These are phyloP conservation scores for Physcia stellaris DNA, from an alignment of 495 filamentous ascomycete genomes.

Conservation along the genomic window DNA sequence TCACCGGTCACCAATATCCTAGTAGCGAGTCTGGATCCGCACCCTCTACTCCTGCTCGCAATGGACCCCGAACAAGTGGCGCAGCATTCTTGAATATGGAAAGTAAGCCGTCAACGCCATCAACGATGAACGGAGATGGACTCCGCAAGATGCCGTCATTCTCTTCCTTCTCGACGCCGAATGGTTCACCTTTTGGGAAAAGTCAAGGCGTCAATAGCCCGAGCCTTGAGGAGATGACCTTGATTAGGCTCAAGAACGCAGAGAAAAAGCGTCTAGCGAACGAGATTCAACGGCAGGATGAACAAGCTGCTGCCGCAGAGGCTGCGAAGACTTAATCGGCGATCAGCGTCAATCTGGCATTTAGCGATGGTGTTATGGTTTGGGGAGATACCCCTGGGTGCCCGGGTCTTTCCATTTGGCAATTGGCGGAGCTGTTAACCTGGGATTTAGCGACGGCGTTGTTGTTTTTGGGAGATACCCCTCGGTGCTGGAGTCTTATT, in stretches of 20 bases:
- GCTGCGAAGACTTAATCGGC: no score
- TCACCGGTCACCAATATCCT: slow-evolving; percentile 13
- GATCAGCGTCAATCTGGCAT: no score
- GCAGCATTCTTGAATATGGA: slow-evolving; percentile 1
- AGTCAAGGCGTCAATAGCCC: slow-evolving; percentile 24
- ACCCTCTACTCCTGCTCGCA: slow-evolving; percentile 14
- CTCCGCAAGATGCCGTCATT: slow-evolving; percentile 33
- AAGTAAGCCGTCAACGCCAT: slow-evolving; percentile 4
- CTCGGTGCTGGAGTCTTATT: no score
- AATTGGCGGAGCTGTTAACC: no score
- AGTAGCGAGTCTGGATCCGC: slow-evolving; percentile 6
- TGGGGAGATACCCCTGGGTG: no score
- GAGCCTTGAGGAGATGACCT: slow-evolving; percentile 42
- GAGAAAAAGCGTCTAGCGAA: slow-evolving; percentile 45
- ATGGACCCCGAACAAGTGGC: no score
- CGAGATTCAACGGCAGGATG: slow-evolving; percentile 37
- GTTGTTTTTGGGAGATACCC: no score
- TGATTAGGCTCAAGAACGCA: slow-evolving; percentile 48
- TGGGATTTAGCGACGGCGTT: no score
- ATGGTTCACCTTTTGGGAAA: slow-evolving; percentile 21
- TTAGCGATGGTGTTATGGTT: no score
- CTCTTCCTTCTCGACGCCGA: slow-evolving; percentile 28
- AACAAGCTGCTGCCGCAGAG: slow-evolving; percentile 32
- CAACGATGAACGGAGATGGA: slow-evolving; percentile 3
- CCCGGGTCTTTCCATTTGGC: no score